Conservation (phyloP, 1,284 basidiomycete species). For the Moesziomyces antarcticus region DNA sequence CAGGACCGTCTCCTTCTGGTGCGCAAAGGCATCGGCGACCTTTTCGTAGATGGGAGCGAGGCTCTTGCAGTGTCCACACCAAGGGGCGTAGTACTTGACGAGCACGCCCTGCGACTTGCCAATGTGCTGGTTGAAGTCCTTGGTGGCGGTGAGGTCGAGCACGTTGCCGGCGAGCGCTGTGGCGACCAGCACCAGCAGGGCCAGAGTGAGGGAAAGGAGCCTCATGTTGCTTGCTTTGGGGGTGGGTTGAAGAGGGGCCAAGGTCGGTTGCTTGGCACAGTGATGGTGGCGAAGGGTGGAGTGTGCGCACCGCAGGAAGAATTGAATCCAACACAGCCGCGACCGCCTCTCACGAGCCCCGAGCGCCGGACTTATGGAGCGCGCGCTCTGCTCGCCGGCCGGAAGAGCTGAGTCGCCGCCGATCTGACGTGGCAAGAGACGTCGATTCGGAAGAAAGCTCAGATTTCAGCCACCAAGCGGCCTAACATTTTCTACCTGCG, state of each 20-base stretch:
- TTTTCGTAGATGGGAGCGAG: constrained; percentile 89
- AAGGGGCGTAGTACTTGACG: constrained; percentile 66
- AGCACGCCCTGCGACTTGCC: constrained; percentile 57
- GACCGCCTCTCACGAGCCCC: too few species aligned
- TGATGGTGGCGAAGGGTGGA: not conserved
- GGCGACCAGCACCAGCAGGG: constrained; percentile 36
- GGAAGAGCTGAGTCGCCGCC: not conserved
- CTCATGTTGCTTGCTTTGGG: constrained; percentile 24
- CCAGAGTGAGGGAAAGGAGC: constrained; percentile 24
- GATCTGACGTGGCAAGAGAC: not conserved
- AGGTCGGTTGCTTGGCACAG: not conserved
- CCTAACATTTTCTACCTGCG: too few species aligned
- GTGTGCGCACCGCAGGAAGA: not conserved
- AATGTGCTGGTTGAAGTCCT: constrained; percentile 55
- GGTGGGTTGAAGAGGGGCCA: constrained; percentile 1
- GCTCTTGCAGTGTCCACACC: constrained; percentile 73
- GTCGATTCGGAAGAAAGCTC: not conserved
- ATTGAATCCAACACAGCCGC: not conserved
- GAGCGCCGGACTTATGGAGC: too few species aligned
- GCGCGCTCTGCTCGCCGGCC: too few species aligned
- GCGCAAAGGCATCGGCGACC: constrained; percentile 82
- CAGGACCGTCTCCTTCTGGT: constrained; percentile 79
- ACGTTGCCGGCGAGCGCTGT: constrained; percentile 53
- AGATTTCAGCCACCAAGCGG: too few species aligned
- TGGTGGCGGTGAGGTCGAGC: constrained; percentile 60